A percentile compares a stretch with the other conserved stretches of the same genome.
Conservation (phyloP, 2,329 filamentous ascomycete species). For the Grosmannia penicillata region DNA sequence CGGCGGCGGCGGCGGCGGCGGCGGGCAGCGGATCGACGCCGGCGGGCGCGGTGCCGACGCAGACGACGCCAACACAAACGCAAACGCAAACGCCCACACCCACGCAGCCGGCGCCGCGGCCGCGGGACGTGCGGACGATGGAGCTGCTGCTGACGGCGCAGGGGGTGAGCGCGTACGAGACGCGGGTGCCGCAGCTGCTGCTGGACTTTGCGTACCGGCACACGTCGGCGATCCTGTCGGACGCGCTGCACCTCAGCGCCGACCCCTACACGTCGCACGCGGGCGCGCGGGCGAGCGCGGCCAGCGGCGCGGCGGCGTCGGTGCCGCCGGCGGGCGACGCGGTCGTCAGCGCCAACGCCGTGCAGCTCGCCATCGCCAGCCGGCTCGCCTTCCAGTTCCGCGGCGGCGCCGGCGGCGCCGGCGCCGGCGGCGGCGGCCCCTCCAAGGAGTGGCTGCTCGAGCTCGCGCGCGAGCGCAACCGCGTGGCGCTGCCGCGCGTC, state of each 20-base stretch:
- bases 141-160: slow-evolving; percentile 68
- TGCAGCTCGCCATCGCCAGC: slow-evolving; percentile 58
- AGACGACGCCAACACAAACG: slow-evolving; percentile 1
- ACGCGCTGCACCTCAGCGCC: slow-evolving; percentile 52
- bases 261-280: slow-evolving; percentile 52
- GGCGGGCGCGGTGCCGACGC: neutral
- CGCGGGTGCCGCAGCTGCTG: slow-evolving; percentile 67
- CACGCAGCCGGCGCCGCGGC: slow-evolving; percentile 12
- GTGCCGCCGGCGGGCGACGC: slow-evolving; percentile 33
- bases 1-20: too few species aligned
- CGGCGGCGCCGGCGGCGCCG: slow-evolving; percentile 31
- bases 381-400: slow-evolving; percentile 56
- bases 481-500: slow-evolving; percentile 47
- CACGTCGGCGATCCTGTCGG: slow-evolving; percentile 55
- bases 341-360: slow-evolving; percentile 47
- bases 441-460: slow-evolving; percentile 66
- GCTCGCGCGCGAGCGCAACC: slow-evolving; percentile 57
- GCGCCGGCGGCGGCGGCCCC: slow-evolving; percentile 29
- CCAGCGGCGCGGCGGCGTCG: slow-evolving; percentile 31
- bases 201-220: slow-evolving; percentile 81
- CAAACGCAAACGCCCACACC: neutral
- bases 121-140: slow-evolving; percentile 65
- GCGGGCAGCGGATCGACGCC: too few species aligned
- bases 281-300: slow-evolving; percentile 33
- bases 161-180: slow-evolving; percentile 66